phyloP scores from a whole-genome alignment of 371 early-diverging fungal genomes.

The Mortierella sp. region DNA sequence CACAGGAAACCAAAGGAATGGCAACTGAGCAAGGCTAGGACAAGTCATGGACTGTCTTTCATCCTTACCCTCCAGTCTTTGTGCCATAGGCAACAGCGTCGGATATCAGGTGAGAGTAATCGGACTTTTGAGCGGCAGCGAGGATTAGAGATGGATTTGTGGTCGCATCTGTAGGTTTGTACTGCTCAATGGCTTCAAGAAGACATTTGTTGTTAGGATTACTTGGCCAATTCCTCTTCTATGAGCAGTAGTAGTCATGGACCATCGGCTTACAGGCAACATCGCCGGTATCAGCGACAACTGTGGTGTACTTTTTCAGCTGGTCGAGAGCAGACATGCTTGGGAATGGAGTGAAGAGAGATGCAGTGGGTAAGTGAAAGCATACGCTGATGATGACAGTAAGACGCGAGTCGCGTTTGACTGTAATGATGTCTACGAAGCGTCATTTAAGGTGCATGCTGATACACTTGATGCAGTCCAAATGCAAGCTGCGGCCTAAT shows the following conservation, averaged over 20 bases:
- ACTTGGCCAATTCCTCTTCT: not conserved
- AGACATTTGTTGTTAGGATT: not conserved
- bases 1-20: not conserved
- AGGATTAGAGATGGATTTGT: constrained; percentile 98
- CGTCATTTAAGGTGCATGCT: too few species aligned
- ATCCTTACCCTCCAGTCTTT: constrained; percentile 66
- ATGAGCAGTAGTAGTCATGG: not conserved
- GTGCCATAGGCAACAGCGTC: constrained; percentile 90
- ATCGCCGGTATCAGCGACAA: not conserved
- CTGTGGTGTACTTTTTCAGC: not conserved
- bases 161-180: constrained; percentile 98
- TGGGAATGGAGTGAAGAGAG: not conserved
- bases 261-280: not conserved
- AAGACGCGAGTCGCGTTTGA: not conserved
- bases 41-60: too few species aligned
- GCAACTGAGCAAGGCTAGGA: too few species aligned
- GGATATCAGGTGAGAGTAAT: constrained; percentile 89
- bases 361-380: not conserved
- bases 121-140: constrained; percentile 89
- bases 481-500: too few species aligned
- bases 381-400: not conserved
- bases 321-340: not conserved
- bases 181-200: constrained; percentile 86
- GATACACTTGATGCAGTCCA: too few species aligned
- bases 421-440: too few species aligned